Conservation (phyloP, 2,329 filamentous ascomycete genomes). For the Penicillium sp. region DNA sequence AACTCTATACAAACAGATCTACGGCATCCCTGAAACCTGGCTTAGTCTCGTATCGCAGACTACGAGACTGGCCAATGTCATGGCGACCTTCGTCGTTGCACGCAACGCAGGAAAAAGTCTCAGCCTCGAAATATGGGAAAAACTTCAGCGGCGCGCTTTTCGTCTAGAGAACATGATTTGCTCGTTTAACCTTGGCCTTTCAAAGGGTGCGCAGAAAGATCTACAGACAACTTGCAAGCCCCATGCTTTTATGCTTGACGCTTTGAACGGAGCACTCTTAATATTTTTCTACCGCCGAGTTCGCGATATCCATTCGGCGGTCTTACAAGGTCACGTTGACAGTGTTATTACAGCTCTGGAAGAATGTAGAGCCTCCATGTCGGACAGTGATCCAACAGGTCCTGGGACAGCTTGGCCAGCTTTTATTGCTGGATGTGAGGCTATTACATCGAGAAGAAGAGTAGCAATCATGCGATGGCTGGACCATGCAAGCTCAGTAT, state of each 20-base stretch:
- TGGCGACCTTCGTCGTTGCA: conserved; percentile 27
- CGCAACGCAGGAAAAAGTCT: conserved; percentile 9
- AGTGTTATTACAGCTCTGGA: conserved; percentile 33
- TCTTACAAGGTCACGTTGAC: conserved; percentile 40
- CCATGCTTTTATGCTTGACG: conserved; percentile 37
- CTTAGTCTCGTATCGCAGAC: conserved; percentile 46
- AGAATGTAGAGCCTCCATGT: conserved; percentile 28
- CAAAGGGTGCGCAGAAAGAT: conserved; percentile 8
- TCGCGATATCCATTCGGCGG: conserved; percentile 38
- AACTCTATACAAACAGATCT: conserved; percentile 42
- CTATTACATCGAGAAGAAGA: conserved; percentile 22
- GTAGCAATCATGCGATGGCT: conserved; percentile 24
- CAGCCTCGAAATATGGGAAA: conserved; percentile 26
- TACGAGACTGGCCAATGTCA: conserved; percentile 42
- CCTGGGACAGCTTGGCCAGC: conserved; percentile 39
- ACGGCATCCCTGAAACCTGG: conserved; percentile 46
- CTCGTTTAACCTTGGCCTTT: conserved; percentile 25
- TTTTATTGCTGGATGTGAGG: conserved; percentile 45
- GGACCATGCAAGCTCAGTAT: conserved; percentile 24
- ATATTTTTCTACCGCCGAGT: conserved; percentile 46
- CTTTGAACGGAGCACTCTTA: conserved; percentile 40
- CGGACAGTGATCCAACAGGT: conserved; percentile 11
- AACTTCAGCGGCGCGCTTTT: conserved; percentile 27
- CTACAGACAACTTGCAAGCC: conserved; percentile 15
- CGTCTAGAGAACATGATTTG: conserved; percentile 37